A percentile compares a stretch with the other conserved stretches of the same genome.
These are phyloP conservation scores for Helianthus tuberosus DNA, from an alignment of 129 eudicot species.

Conservation along the genomic window DNA sequence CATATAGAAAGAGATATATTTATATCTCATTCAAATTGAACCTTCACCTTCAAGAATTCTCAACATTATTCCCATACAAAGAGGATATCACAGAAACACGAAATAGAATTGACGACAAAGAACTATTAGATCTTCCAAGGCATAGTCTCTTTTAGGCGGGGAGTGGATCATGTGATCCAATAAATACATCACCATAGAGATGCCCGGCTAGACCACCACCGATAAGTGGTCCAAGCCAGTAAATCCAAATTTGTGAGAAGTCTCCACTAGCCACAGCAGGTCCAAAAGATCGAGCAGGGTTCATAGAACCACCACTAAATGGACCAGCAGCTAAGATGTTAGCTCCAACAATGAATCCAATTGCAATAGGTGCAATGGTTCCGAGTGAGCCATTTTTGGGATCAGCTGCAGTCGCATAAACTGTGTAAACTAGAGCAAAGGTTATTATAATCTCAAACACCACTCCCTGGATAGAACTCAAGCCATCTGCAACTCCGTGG, in stretches of 20 bases:
- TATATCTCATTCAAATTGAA: slow-evolving; percentile 12
- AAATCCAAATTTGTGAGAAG: slow-evolving; percentile 52
- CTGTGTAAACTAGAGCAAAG: slow-evolving; percentile 40
- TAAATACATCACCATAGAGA: slow-evolving; percentile 55
- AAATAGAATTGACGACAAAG: slow-evolving; percentile 1
- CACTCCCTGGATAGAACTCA: slow-evolving; percentile 41
- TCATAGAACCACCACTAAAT: slow-evolving; percentile 29
- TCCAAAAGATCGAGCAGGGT: slow-evolving; percentile 21
- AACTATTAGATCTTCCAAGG: slow-evolving; percentile 23
- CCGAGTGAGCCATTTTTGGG: slow-evolving; percentile 61
- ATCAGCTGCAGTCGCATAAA: slow-evolving; percentile 57
- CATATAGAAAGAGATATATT: slow-evolving; percentile 24
- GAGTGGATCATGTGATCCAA: slow-evolving; percentile 37
- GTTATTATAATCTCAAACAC: slow-evolving; percentile 56
- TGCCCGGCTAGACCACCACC: slow-evolving; percentile 74
- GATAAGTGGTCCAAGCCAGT: slow-evolving; percentile 72
- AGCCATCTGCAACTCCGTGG: slow-evolving; percentile 47
- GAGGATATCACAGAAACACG: slow-evolving; percentile 15
- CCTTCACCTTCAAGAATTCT: slow-evolving; percentile 16
- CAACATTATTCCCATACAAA: slow-evolving; percentile 2
- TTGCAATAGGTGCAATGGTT: slow-evolving; percentile 50
- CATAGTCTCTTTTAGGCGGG: slow-evolving; percentile 43
- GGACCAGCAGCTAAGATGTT: slow-evolving; percentile 66
- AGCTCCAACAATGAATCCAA: slow-evolving; percentile 64
- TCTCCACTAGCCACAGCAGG: slow-evolving; percentile 55